A percentile compares a stretch with the other conserved stretches of the same genome.
These are phyloP conservation scores for Debaryomyces sp. DNA, from an alignment of 1,139 yeast genomes.

Conservation along the genomic window DNA sequence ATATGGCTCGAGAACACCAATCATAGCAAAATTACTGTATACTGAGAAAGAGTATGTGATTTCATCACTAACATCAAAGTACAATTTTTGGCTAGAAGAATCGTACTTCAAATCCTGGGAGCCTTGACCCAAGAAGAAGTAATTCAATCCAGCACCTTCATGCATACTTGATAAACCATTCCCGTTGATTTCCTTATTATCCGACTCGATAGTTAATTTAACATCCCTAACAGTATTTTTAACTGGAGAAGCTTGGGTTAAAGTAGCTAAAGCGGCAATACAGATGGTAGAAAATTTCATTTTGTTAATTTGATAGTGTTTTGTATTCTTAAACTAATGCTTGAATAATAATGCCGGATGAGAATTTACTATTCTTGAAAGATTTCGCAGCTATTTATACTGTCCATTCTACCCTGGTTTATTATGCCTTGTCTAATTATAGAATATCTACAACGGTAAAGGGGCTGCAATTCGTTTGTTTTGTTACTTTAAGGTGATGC, in stretches of 20 bases:
- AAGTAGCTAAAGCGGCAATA: slow-evolving; percentile 25
- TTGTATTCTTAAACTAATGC: not conserved
- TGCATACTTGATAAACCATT: slow-evolving; percentile 38
- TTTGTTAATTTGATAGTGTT: slow-evolving; percentile 2
- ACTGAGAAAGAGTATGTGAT: slow-evolving; percentile 8
- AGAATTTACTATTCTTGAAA: not conserved
- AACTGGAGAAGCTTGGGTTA: slow-evolving; percentile 10
- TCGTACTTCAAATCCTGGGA: slow-evolving; percentile 15
- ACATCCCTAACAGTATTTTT: not conserved
- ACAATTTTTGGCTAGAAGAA: not conserved
- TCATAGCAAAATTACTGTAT: slow-evolving; percentile 2
- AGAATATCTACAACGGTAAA: not conserved
- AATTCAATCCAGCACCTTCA: slow-evolving; percentile 61
- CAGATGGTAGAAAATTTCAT: slow-evolving; percentile 23
- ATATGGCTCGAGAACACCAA: slow-evolving; percentile 15
- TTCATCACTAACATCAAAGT: slow-evolving; percentile 4
- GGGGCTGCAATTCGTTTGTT: not conserved
- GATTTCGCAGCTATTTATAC: not conserved
- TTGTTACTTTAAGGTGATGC: not conserved
- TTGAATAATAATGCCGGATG: not conserved
- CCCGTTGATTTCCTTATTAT: slow-evolving; percentile 26
- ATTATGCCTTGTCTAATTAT: not conserved
- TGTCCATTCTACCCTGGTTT: not conserved
- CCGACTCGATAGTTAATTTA: slow-evolving; percentile 16
- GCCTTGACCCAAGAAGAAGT: slow-evolving; percentile 36